Percentiles rank a stretch among this genome's conserved stretches.
These are phyloP conservation scores for Geoglossum cookeanum DNA, from an alignment of 2,329 filamentous ascomycete genomes.

Conservation along the genomic window DNA sequence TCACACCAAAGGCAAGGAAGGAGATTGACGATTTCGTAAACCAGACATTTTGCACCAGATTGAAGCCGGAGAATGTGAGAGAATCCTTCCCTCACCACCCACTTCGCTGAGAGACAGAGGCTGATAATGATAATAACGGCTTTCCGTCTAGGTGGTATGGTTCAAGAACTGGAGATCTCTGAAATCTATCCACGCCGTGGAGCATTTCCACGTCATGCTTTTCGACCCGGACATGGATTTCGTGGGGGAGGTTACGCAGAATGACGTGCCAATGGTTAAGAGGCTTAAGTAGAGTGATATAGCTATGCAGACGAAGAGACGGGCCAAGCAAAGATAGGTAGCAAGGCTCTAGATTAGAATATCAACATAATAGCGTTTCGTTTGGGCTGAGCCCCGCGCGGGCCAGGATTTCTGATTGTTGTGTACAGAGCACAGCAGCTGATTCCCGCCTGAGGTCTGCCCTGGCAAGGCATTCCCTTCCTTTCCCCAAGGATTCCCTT, in stretches of 20 bases:
- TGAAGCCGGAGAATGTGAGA: conserved; percentile 28
- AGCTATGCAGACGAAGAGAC: background rate
- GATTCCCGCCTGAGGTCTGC: no score
- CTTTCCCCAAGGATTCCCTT: no score
- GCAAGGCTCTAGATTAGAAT: background rate
- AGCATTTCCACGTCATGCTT: conserved; percentile 92
- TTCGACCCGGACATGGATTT: conserved; percentile 54
- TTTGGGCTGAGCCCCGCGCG: no score
- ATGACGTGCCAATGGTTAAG: conserved; percentile 47
- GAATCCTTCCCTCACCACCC: no score
- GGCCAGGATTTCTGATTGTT: no score
- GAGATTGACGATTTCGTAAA: conserved; percentile 55
- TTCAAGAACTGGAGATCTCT: conserved; percentile 82
- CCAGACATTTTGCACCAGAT: conserved; percentile 38
- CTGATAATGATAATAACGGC: background rate
- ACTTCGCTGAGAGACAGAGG: background rate
- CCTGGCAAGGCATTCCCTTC: no score
- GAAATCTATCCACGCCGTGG: conserved; percentile 70
- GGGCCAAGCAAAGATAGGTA: background rate
- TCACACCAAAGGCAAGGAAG: conserved; percentile 42
- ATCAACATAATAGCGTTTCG: background rate
- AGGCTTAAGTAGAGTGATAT: conserved; percentile 14
- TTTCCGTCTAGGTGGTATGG: conserved; percentile 43
- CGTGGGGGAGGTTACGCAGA: conserved; percentile 48
- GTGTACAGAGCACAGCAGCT: no score